These are phyloP conservation scores for Pseudocercospora fijiensis DNA, from an alignment of 2,329 filamentous ascomycete genomes.

Conservation along the genomic window DNA sequence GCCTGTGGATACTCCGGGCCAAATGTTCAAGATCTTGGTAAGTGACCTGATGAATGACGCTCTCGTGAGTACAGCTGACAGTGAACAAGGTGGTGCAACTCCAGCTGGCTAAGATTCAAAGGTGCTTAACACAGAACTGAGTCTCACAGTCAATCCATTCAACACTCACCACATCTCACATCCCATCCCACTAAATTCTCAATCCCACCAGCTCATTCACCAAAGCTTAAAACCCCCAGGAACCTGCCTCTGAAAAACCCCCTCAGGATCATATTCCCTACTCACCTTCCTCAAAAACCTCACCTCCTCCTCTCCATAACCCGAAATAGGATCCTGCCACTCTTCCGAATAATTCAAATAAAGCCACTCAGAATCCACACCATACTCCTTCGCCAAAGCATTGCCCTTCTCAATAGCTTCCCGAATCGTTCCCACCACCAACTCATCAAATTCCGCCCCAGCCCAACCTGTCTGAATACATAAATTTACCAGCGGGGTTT, in stretches of 20 bases:
- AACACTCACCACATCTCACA: neutral
- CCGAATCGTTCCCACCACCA: neutral
- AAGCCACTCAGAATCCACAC: neutral
- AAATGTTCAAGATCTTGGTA: neutral
- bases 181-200: neutral
- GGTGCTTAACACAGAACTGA: too few relatives aligned
- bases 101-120: neutral
- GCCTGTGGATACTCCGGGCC: neutral
- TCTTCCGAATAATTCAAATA: conserved; percentile 19
- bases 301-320: conserved; percentile 11
- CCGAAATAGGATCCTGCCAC: conserved; percentile 11
- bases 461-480: neutral
- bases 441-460: neutral
- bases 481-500: neutral
- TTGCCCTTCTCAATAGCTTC: neutral
- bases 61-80: neutral
- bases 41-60: neutral
- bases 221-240: conserved; percentile 14
- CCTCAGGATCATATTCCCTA: conserved; percentile 16
- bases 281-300: conserved; percentile 7
- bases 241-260: conserved; percentile 12
- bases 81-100: neutral
- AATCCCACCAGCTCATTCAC: too few relatives aligned
- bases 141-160: too few relatives aligned
- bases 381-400: neutral